Evolutionary conservation across 2,329 filamentous ascomycete species (phyloP), one percentile per base, ranked within the genome.

Genomic region (Alternaria dauci): DNA sequence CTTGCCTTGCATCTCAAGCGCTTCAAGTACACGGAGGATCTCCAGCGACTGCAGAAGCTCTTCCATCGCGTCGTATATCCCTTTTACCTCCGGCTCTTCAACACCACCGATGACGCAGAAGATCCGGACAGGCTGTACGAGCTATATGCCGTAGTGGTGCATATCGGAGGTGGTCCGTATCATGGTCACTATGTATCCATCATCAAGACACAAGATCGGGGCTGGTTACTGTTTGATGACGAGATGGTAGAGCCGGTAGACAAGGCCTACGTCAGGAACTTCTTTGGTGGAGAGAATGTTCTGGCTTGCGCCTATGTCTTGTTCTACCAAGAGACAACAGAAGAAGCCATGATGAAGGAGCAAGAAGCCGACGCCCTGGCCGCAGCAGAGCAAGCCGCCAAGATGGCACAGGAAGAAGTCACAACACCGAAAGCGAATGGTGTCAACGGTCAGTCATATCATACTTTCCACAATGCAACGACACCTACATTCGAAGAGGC

Each of bases 231-330:
- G 6, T 99, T 99, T 71, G 95, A 99, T 70, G 95, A 99, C 72
- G 95, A 99, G 80, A 93, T 98, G 88, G 95, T 99, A 5, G 95
- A 99, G 77, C 95, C 95, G 0, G 95, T 99, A 5, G 93, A 97
- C 78, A 97, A 97, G 79, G 90, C 91, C 75, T 99, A 96, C 74
- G 95, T 99, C 38, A 88, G 91, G 67, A 97, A 97, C 77, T 99
- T 99, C 80, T 99, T 99, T 71, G 95, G 95, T 16, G 95, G 97
- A 76, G 93, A 83, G 53, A 81, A 82, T 48, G 93, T 93, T 3
- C 88, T 96, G 78, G 95, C 95, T 9, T 97, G 94, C 71, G 95
- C 95, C 30, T 99, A 99, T 73, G 94, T 99, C 16, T 83, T 99
- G 9, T 99, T 99, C 78, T 99, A 99, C 80, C 95, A 97, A 77